Conservation (phyloP, 1,284 basidiomycete genomes). For the Omphalotus olearius region DNA sequence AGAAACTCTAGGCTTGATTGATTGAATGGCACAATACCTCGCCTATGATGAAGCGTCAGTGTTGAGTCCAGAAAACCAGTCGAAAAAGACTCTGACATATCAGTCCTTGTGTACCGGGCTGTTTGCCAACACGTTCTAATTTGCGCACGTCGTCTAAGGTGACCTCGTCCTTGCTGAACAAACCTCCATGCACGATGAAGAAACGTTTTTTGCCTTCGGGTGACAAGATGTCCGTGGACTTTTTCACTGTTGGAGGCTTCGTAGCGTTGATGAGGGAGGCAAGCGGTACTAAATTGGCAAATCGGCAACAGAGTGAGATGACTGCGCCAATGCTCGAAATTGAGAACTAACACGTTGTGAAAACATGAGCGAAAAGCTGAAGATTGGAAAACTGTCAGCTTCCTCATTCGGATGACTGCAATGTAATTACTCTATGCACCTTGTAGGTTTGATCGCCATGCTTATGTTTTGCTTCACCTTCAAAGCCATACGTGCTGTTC, state of each 20-base stretch:
- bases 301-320: constrained; percentile 1
- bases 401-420: neutral
- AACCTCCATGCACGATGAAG: constrained; percentile 95
- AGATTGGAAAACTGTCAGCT: constrained; percentile 14
- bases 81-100: constrained; percentile 66
- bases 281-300: constrained; percentile 67
- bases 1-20: constrained; percentile 14
- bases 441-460: constrained; percentile 91
- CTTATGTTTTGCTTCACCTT: constrained; percentile 95
- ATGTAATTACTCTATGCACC: constrained; percentile 36
- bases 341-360: constrained; percentile 73
- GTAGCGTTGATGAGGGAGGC: constrained; percentile 83
- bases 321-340: neutral
- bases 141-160: constrained; percentile 90
- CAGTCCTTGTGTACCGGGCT: constrained; percentile 93
- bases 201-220: constrained; percentile 83
- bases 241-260: constrained; percentile 46
- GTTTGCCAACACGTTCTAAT: constrained; percentile 82
- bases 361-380: constrained; percentile 88
- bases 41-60: constrained; percentile 32
- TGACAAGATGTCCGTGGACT: constrained; percentile 66
- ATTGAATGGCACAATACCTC: constrained; percentile 41
- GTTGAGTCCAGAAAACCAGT: neutral
- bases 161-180: constrained; percentile 93
- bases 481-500: constrained; percentile 89